Evolutionary conservation across 2,329 filamentous ascomycete species (phyloP).

Genomic region (Raffaelea arxii): DNA sequence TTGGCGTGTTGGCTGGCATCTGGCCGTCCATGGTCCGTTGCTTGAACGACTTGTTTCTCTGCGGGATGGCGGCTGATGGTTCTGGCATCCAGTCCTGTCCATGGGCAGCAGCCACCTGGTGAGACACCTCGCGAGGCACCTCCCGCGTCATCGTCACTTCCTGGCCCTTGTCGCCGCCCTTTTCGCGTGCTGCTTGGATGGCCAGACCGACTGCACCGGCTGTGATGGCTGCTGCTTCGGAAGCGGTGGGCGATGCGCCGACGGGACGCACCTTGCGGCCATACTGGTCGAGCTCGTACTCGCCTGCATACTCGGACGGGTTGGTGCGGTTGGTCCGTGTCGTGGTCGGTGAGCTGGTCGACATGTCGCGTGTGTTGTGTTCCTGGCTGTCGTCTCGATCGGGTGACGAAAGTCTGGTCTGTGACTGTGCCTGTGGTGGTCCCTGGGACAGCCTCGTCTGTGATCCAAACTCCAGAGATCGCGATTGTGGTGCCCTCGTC

Average conservation of each 20-base stretch:
- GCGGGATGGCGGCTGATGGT: constrained; percentile 48
- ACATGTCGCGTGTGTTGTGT: constrained; percentile 29
- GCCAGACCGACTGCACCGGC: constrained; percentile 44
- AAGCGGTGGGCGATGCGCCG: constrained; percentile 46
- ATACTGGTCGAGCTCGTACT: constrained; percentile 50
- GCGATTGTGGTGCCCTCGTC: constrained; percentile 28
- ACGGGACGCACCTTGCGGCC: constrained; percentile 43
- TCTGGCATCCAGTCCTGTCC: constrained; percentile 26
- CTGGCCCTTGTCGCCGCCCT: constrained; percentile 26
- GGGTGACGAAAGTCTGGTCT: too few relatives aligned
- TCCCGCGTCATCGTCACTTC: background rate
- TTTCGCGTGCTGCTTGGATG: constrained; percentile 39
- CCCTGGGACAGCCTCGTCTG: too few relatives aligned
- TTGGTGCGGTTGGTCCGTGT: constrained; percentile 13
- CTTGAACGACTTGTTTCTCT: constrained; percentile 56
- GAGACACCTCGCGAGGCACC: constrained; percentile 18
- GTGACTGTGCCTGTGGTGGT: too few relatives aligned
- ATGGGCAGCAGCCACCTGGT: constrained; percentile 13
- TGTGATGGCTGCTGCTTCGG: constrained; percentile 45
- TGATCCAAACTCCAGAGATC: constrained; percentile 25
- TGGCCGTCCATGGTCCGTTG: constrained; percentile 48
- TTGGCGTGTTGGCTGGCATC: constrained; percentile 44
- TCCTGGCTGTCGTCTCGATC: constrained; percentile 13
- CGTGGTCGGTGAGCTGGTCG: constrained; percentile 16
- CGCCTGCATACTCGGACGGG: constrained; percentile 31